phyloP scores from a whole-genome alignment of 805 yeast species.

The Yarrowia deformans region DNA sequence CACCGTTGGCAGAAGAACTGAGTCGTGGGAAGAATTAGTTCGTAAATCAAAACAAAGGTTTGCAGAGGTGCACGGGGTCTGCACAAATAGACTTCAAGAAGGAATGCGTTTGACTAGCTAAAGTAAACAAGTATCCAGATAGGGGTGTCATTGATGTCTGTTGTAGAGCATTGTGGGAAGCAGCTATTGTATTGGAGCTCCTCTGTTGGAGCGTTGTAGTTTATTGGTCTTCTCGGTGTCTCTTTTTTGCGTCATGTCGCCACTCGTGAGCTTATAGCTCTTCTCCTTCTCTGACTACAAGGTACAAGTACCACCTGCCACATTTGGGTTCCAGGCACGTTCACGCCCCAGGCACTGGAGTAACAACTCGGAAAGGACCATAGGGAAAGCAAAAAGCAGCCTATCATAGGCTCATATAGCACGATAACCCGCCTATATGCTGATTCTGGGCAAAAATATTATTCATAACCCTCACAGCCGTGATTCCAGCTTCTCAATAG shows the following conservation, averaged over 20 bases:
- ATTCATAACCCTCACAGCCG: not conserved
- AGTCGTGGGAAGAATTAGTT: constrained; percentile 29
- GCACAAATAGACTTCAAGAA: constrained; percentile 16
- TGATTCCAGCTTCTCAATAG: not conserved
- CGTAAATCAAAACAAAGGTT: constrained; percentile 38
- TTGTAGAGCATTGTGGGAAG: too few relatives aligned
- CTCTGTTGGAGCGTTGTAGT: too few relatives aligned
- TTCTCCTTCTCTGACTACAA: not conserved
- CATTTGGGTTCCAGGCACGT: not conserved
- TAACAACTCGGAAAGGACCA: not conserved
- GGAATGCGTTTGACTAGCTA: constrained; percentile 7
- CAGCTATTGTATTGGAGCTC: too few relatives aligned
- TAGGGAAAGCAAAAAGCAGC: too few relatives aligned
- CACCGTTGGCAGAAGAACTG: constrained; percentile 2
- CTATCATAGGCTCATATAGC: too few relatives aligned
- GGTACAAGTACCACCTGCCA: too few relatives aligned
- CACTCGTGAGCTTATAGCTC: not conserved
- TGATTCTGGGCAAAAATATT: not conserved
- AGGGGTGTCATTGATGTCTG: not conserved
- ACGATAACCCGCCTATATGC: not conserved
- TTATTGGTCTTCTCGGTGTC: too few relatives aligned
- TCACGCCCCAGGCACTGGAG: not conserved
- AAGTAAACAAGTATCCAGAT: not conserved
- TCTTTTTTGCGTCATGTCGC: not conserved
- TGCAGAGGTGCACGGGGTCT: constrained; percentile 36